Percentiles rank a stretch among this genome's conserved stretches.
Conservation (phyloP, 768 basidiomycete species). For the Termitomyces sp. region DNA sequence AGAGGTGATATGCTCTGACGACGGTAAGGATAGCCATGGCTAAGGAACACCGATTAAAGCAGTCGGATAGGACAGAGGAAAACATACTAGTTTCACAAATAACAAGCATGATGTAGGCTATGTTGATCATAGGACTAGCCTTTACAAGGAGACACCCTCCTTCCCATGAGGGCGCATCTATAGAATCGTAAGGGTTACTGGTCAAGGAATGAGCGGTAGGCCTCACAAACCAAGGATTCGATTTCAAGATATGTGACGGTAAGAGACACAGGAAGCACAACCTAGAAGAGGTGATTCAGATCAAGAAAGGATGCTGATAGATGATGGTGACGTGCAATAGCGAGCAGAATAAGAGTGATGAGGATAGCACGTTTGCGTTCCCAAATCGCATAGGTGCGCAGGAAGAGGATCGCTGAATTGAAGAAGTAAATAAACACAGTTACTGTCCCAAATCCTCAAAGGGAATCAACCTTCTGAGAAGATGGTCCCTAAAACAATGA, state of each 20-base stretch:
- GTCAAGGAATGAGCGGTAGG: background rate
- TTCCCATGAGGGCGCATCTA: constrained; percentile 1
- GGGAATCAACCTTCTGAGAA: constrained; percentile 30
- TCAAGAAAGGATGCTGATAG: background rate
- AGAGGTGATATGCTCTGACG: constrained; percentile 32
- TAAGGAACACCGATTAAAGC: constrained; percentile 10
- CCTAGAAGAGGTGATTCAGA: constrained; percentile 13
- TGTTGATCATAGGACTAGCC: constrained; percentile 33
- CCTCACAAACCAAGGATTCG: constrained; percentile 29
- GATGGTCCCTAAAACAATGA: constrained; percentile 33
- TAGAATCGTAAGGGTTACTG: background rate
- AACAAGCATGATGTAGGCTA: constrained; percentile 34
- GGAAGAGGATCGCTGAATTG: constrained; percentile 32
- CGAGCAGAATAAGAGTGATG: constrained; percentile 25
- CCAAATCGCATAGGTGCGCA: constrained; percentile 45
- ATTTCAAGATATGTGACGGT: constrained; percentile 31
- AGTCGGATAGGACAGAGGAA: background rate
- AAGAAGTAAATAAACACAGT: background rate
- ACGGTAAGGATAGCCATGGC: constrained; percentile 35
- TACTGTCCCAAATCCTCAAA: background rate
- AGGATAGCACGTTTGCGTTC: constrained; percentile 31
- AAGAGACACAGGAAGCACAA: constrained; percentile 27
- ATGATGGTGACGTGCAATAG: constrained; percentile 15
- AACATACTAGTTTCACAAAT: constrained; percentile 37
- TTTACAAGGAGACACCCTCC: constrained; percentile 29